phyloP scores from a whole-genome alignment of 139 green algal genomes.

The Chlamydomonas applanata region DNA sequence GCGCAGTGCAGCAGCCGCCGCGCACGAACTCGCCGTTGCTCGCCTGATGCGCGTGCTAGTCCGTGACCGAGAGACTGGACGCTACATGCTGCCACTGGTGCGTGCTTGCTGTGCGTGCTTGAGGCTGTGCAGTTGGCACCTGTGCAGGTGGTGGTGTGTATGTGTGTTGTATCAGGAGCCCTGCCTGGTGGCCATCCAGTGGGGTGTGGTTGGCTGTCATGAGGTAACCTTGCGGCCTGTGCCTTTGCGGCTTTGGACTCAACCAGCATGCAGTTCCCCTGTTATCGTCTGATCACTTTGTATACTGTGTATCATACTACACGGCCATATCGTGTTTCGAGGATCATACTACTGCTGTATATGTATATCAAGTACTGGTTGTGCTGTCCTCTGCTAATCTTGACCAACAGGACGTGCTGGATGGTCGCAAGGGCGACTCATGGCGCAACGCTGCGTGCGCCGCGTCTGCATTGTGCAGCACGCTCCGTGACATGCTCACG shows the following conservation, averaged over 20 bases:
- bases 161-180: not conserved
- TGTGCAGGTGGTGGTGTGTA: constrained; percentile 1
- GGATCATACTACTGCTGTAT: too few species aligned
- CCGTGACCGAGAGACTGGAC: not conserved
- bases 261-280: too few species aligned
- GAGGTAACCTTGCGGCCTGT: not conserved
- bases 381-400: too few species aligned
- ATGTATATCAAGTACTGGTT: too few species aligned
- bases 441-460: too few species aligned
- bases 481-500: too few species aligned
- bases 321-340: too few species aligned
- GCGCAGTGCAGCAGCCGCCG: constrained; percentile 1
- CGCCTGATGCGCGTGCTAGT: constrained; percentile 19
- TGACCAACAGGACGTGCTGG: not conserved
- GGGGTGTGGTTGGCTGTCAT: not conserved
- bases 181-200: too few species aligned
- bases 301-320: too few species aligned
- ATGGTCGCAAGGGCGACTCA: not conserved
- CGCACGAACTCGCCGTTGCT: constrained; percentile 8
- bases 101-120: not conserved
- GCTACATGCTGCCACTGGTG: constrained; percentile 6
- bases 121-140: too few species aligned
- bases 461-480: too few species aligned
- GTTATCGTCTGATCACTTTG: too few species aligned
- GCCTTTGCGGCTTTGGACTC: not conserved